Evolutionary conservation across 805 yeast species (phyloP).

Genomic region (Saccharomycopsis lassenensis): DNA sequence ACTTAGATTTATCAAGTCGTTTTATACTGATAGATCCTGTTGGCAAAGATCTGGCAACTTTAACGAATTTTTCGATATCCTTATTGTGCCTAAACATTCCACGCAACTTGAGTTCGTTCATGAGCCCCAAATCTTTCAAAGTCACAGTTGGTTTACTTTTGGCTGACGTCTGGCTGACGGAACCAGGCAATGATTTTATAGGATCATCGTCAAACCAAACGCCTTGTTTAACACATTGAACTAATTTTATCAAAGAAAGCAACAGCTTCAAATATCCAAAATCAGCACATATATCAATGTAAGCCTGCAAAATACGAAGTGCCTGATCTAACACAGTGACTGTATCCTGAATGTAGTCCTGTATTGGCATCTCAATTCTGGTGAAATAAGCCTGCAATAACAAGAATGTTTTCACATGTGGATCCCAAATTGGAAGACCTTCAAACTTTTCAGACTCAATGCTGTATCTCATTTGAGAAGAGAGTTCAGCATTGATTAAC

Average conservation of each 20-base stretch:
- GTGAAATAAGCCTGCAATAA: constrained; percentile 64
- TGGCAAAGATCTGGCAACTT: constrained; percentile 50
- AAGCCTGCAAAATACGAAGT: constrained; percentile 87
- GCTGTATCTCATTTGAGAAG: constrained; percentile 55
- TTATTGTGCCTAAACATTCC: constrained; percentile 19
- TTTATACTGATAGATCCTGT: constrained; percentile 36
- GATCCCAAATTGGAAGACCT: constrained; percentile 68
- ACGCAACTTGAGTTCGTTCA: constrained; percentile 25
- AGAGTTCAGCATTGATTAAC: constrained; percentile 72
- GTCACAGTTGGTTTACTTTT: constrained; percentile 18
- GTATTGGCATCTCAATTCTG: constrained; percentile 74
- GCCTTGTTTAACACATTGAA: constrained; percentile 86
- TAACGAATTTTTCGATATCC: constrained; percentile 37
- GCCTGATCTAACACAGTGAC: constrained; percentile 89
- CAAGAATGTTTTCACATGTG: constrained; percentile 69
- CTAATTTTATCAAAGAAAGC: constrained; percentile 47
- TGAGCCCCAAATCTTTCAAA: constrained; percentile 34
- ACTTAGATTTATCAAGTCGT: constrained; percentile 22
- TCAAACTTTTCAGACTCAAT: constrained; percentile 35
- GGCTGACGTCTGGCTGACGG: constrained; percentile 1
- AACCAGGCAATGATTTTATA: constrained; percentile 28
- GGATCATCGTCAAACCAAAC: constrained; percentile 78
- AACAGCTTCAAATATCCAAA: constrained; percentile 60
- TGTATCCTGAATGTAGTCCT: constrained; percentile 91
- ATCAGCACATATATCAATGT: constrained; percentile 82